These are phyloP conservation scores for Trametes hirsuta DNA, from an alignment of 1,284 basidiomycete genomes.

Conservation along the genomic window DNA sequence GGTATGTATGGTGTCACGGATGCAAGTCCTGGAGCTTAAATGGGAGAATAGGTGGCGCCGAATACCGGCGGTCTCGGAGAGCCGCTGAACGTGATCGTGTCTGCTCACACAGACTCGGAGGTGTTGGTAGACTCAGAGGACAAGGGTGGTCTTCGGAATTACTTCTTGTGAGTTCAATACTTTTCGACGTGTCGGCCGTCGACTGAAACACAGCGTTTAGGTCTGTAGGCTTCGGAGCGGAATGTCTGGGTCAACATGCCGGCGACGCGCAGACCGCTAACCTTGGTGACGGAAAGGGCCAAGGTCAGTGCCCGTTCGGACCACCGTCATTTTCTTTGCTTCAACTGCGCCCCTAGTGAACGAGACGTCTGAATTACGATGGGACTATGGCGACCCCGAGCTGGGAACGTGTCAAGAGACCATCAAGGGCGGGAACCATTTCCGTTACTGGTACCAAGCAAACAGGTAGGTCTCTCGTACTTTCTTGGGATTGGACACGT, in stretches of 20 bases:
- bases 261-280: conserved; percentile 76
- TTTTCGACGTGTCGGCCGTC: too few species aligned
- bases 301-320: conserved; percentile 44
- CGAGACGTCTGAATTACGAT: conserved; percentile 79
- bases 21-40: background rate
- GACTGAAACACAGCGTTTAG: conserved; percentile 32
- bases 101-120: conserved; percentile 74
- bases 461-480: conserved; percentile 50
- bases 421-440: conserved; percentile 87
- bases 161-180: conserved; percentile 55
- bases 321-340: background rate
- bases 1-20: conserved; percentile 34
- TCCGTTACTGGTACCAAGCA: conserved; percentile 80
- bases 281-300: conserved; percentile 84
- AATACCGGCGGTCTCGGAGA: conserved; percentile 82
- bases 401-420: conserved; percentile 86
- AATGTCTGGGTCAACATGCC: conserved; percentile 84
- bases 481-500: background rate
- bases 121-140: conserved; percentile 68
- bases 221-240: conserved; percentile 69
- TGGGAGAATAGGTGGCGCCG: conserved; percentile 35
- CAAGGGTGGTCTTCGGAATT: conserved; percentile 82
- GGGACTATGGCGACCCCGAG: conserved; percentile 77
- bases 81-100: conserved; percentile 88
- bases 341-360: conserved; percentile 50